Conservation (phyloP, 257 asterid genomes). For the Eustoma russellianum region DNA sequence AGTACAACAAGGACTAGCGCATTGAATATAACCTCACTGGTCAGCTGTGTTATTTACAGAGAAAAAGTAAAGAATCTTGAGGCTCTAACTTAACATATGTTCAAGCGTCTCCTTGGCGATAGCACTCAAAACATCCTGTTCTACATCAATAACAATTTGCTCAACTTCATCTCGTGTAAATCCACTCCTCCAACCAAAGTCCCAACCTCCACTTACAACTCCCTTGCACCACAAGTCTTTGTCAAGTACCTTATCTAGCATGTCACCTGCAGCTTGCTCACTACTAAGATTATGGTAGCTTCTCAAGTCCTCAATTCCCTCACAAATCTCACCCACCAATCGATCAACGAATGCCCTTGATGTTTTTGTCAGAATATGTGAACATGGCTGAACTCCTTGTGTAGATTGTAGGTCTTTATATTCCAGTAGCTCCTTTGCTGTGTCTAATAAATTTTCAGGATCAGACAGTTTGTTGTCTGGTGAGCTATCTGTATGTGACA, state of each 20-base stretch:
- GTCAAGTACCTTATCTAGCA: conserved; percentile 11
- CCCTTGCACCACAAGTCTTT: conserved; percentile 27
- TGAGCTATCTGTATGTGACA: conserved; percentile 4
- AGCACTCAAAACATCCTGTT: conserved; percentile 20
- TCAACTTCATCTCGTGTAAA: conserved; percentile 23
- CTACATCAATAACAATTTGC: conserved; percentile 19
- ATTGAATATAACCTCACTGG: too few species aligned
- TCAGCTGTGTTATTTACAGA: conserved; percentile 10
- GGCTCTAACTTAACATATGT: conserved; percentile 9
- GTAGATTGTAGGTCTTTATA: conserved; percentile 7
- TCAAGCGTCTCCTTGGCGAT: conserved; percentile 16
- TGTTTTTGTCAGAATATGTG: not conserved
- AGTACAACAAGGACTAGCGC: too few species aligned
- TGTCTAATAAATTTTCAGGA: conserved; percentile 15
- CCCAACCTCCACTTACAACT: conserved; percentile 21
- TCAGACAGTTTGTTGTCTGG: conserved; percentile 5
- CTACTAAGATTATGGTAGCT: conserved; percentile 4
- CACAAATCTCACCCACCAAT: conserved; percentile 25
- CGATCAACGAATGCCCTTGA: conserved; percentile 13
- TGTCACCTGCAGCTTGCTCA: conserved; percentile 9
- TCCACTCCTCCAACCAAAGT: conserved; percentile 31
- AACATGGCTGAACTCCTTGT: not conserved
- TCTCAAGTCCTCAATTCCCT: conserved; percentile 19
- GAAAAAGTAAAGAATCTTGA: not conserved
- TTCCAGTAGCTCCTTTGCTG: conserved; percentile 27